These are phyloP conservation scores for Microthlaspi erraticum DNA, from an alignment of 345 rosid species.

Conservation along the genomic window DNA sequence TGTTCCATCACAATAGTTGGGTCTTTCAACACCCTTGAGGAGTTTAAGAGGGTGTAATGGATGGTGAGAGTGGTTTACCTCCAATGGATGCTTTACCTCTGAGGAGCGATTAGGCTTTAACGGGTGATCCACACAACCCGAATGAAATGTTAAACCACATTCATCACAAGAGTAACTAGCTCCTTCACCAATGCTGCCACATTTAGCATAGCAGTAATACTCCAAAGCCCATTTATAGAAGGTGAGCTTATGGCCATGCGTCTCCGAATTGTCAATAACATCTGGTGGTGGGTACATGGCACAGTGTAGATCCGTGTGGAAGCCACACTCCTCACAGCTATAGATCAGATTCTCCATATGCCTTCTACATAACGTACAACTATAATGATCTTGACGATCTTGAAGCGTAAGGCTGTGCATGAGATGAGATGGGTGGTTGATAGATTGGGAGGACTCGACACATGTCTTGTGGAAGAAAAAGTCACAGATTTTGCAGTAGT, in stretches of 20 bases:
- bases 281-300: background rate
- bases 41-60: constrained; percentile 5
- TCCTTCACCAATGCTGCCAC: background rate
- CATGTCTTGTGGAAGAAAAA: too few relatives aligned
- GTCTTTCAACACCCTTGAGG: background rate
- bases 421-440: too few relatives aligned
- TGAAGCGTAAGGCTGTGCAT: too few relatives aligned
- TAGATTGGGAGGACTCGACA: too few relatives aligned
- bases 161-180: background rate
- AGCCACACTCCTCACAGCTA: too few relatives aligned
- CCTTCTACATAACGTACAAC: too few relatives aligned
- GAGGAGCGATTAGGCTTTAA: too few relatives aligned
- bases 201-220: background rate
- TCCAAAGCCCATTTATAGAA: background rate
- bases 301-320: background rate
- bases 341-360: too few relatives aligned
- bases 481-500: too few relatives aligned
- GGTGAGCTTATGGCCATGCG: background rate
- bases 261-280: background rate
- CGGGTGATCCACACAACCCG: background rate
- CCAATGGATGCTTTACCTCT: background rate
- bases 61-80: background rate
- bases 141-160: background rate
- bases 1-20: background rate
- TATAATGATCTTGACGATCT: too few relatives aligned